Percentiles rank a stretch among this genome's conserved stretches.
Conservation (phyloP, 257 asterid genomes). For the Thymus mandschuricus region DNA sequence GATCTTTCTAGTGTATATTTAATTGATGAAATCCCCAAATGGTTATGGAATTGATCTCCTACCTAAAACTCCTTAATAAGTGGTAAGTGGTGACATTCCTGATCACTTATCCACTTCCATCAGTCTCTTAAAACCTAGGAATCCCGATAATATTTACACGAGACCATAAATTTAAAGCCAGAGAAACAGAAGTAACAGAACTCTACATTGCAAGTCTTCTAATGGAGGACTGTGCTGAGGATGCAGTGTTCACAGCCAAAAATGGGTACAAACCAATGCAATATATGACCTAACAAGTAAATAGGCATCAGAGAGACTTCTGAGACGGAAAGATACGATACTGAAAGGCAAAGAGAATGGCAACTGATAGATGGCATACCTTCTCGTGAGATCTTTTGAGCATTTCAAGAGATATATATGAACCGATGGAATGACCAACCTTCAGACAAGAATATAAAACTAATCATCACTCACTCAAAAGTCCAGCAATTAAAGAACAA, state of each 20-base stretch:
- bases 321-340: neutral
- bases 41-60: neutral
- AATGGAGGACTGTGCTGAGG: slow-evolving; percentile 65
- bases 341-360: neutral
- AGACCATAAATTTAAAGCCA: neutral
- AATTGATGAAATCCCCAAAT: neutral
- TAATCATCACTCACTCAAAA: slow-evolving; percentile 26
- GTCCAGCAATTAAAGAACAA: slow-evolving; percentile 13
- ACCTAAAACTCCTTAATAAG: neutral
- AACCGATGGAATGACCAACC: slow-evolving; percentile 97
- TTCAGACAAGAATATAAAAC: slow-evolving; percentile 41
- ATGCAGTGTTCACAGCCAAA: slow-evolving; percentile 67
- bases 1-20: neutral
- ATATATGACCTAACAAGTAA: slow-evolving; percentile 55
- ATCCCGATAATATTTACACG: neutral
- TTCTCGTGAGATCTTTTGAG: slow-evolving; percentile 62
- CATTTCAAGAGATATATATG: slow-evolving; percentile 72
- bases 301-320: slow-evolving; percentile 25
- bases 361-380: slow-evolving; percentile 45
- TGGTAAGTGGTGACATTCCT: neutral
- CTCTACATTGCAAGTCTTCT: slow-evolving; percentile 59
- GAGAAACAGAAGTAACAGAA: neutral
- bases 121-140: neutral
- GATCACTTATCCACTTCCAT: neutral
- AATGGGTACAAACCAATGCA: slow-evolving; percentile 82